A percentile compares a stretch with the other conserved stretches of the same genome.
Conservation (phyloP, 2,329 filamentous ascomycete genomes). For the Colletotrichum cordylinicola region DNA sequence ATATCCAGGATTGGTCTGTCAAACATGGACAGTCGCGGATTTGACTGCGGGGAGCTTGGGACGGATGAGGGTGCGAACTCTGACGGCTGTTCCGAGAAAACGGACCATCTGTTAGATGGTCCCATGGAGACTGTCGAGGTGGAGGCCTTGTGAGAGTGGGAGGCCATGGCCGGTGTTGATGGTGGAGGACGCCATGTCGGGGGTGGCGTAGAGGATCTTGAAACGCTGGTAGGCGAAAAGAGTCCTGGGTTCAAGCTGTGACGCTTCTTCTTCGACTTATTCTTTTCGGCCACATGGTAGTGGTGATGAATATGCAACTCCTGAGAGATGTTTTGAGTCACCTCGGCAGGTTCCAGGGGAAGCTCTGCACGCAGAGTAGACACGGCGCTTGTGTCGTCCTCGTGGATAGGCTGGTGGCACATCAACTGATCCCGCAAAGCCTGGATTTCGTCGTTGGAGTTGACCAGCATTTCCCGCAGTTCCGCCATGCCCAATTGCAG, state of each 20-base stretch:
- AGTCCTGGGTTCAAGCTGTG: conserved; percentile 65
- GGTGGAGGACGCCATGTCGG: conserved; percentile 44
- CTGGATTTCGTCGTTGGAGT: conserved; percentile 94
- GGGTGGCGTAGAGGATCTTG: conserved; percentile 47
- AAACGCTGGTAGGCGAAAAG: conserved; percentile 59
- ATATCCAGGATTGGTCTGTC: conserved; percentile 72
- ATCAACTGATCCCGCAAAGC: conserved; percentile 81
- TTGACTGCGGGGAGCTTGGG: conserved; percentile 82
- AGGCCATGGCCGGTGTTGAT: conserved; percentile 44
- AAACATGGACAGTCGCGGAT: conserved; percentile 77
- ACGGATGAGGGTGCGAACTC: conserved; percentile 75
- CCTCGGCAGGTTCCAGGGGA: conserved; percentile 39
- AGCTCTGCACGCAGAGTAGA: conserved; percentile 77
- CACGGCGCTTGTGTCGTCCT: conserved; percentile 44
- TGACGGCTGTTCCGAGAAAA: conserved; percentile 64
- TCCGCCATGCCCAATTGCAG: conserved; percentile 92
- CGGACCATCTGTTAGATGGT: conserved; percentile 65
- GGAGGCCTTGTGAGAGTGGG: conserved; percentile 54
- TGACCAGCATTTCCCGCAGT: conserved; percentile 86
- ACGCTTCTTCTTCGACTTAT: conserved; percentile 75
- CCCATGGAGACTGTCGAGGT: conserved; percentile 50
- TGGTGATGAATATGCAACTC: conserved; percentile 95
- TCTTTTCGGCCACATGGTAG: conserved; percentile 75
- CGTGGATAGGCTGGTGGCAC: conserved; percentile 73
- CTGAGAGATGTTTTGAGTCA: conserved; percentile 58